A percentile compares a stretch with the other conserved stretches of the same genome.
These are phyloP conservation scores for Arthroderma sp. DNA, from an alignment of 2,329 filamentous ascomycete genomes.

Conservation along the genomic window DNA sequence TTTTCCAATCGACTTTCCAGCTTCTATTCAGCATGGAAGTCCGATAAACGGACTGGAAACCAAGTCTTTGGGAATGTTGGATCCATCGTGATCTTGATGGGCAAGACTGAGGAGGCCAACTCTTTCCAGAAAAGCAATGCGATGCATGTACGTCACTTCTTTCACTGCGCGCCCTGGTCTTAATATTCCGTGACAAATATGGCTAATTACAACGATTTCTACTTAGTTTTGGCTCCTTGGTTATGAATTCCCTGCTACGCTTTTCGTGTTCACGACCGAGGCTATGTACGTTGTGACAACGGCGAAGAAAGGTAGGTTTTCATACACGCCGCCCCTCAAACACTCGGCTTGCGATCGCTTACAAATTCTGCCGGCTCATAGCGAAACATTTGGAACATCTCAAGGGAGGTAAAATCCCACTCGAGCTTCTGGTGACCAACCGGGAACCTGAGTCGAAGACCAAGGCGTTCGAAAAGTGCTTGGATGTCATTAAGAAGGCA, in stretches of 20 bases:
- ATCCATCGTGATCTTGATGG: conserved; percentile 82
- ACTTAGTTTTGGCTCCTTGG: conserved; percentile 89
- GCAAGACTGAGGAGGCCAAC: conserved; percentile 80
- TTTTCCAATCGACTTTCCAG: conserved; percentile 89
- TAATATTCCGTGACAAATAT: neutral
- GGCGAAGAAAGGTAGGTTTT: conserved; percentile 71
- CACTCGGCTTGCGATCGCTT: neutral
- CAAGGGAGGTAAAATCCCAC: conserved; percentile 79
- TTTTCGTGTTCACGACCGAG: conserved; percentile 84
- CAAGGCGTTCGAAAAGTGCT: conserved; percentile 72
- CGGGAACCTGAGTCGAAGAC: conserved; percentile 87
- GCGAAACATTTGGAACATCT: conserved; percentile 86
- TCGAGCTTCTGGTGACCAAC: conserved; percentile 81
- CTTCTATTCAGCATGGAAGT: conserved; percentile 87
- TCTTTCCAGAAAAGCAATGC: conserved; percentile 94
- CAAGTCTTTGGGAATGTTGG: conserved; percentile 71
- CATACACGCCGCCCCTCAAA: neutral
- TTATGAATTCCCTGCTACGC: conserved; percentile 93
- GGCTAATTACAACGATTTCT: neutral
- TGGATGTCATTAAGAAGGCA: conserved; percentile 73
- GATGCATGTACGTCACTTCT: conserved; percentile 58
- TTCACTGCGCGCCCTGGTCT: neutral
- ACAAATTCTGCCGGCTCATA: conserved; percentile 23
- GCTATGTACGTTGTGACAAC: conserved; percentile 87
- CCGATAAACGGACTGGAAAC: conserved; percentile 81